Conservation (phyloP, 2,329 filamentous ascomycete species). For the Tolypocladium tundrense region DNA sequence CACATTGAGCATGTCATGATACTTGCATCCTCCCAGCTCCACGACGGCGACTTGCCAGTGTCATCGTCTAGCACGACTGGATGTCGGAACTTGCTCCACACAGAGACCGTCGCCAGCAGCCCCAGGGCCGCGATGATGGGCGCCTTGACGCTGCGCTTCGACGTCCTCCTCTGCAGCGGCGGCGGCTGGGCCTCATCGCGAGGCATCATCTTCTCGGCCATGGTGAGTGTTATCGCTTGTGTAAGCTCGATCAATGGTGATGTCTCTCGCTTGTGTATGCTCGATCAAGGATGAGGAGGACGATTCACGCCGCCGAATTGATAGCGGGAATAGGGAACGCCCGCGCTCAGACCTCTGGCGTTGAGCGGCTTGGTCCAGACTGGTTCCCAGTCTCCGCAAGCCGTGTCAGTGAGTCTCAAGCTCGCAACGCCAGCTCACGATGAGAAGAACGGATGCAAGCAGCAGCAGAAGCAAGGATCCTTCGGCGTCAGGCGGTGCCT, state of each 20-base stretch:
- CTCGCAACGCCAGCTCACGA: not conserved
- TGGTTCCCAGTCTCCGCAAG: too few relatives aligned
- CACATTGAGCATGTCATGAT: slow-evolving; percentile 11
- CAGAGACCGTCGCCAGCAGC: slow-evolving; percentile 9
- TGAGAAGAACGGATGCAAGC: not conserved
- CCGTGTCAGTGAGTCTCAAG: not conserved
- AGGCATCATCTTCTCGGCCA: not conserved
- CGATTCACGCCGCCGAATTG: not conserved
- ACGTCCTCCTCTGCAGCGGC: not conserved
- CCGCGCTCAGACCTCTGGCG: too few relatives aligned
- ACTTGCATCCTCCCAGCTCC: slow-evolving; percentile 16
- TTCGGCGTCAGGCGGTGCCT: not conserved
- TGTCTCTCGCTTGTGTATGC: not conserved
- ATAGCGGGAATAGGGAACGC: not conserved
- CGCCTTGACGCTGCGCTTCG: not conserved
- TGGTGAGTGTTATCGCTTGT: not conserved
- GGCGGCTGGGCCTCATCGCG: not conserved
- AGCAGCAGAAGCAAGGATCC: not conserved
- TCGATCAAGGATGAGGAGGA: not conserved
- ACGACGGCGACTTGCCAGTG: slow-evolving; percentile 5
- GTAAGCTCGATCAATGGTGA: not conserved
- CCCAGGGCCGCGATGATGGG: slow-evolving; percentile 6
- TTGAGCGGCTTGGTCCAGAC: too few relatives aligned
- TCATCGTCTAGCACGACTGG: not conserved
- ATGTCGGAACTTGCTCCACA: not conserved